Conservation (phyloP, 2,329 filamentous ascomycete species). For the Magnaporthiopsis incrustans region DNA sequence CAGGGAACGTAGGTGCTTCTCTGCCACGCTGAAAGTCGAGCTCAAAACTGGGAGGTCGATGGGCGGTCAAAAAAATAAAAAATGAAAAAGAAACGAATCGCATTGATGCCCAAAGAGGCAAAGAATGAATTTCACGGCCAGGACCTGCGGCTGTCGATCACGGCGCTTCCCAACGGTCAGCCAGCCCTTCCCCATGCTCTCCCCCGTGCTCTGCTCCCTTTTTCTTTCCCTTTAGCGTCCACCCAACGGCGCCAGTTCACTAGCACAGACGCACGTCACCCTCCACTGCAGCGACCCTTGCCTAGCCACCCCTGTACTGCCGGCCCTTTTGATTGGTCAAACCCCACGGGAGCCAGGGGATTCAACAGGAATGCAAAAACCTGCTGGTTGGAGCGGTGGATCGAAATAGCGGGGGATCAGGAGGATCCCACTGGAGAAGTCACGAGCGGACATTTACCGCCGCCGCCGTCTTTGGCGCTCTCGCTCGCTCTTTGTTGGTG, state of each 20-base stretch:
- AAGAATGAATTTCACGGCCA: too few species aligned
- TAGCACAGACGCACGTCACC: not conserved
- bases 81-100: too few species aligned
- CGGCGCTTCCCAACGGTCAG: too few species aligned
- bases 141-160: too few species aligned
- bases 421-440: not conserved
- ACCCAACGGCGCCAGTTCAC: not conserved
- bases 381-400: not conserved
- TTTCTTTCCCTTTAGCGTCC: too few species aligned
- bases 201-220: too few species aligned
- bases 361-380: not conserved
- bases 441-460: not conserved
- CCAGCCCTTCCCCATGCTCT: too few species aligned
- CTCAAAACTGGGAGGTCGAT: too few species aligned
- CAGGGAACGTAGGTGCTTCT: not conserved
- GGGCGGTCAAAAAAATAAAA: too few species aligned
- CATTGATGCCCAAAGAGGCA: too few species aligned
- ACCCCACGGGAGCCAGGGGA: not conserved
- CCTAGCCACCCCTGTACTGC: not conserved
- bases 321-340: not conserved
- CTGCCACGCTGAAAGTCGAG: too few species aligned
- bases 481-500: too few species aligned
- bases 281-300: not conserved
- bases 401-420: not conserved
- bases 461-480: not conserved